Evolutionary conservation across 164 flowering plant species (phyloP), one percentile per base, ranked within the genome.

Genomic region (Annona cherimola): DNA sequence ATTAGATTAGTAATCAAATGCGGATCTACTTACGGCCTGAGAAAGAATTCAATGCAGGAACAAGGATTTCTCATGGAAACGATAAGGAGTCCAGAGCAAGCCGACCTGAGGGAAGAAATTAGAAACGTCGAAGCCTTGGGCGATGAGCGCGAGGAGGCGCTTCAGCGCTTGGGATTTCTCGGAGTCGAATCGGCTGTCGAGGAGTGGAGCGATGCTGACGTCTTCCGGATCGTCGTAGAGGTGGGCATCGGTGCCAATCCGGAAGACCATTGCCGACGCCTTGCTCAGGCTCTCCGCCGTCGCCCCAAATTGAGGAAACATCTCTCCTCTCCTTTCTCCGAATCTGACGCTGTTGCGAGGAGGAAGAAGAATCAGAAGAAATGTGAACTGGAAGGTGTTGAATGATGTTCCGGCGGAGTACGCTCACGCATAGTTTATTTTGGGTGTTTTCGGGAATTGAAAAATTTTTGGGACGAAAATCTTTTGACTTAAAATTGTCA

Each of bases 151-250:
- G 73, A 96, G 97, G 19, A 96, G 76, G 4, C 99, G 90, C 85
- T 96, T 96, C 74, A 96, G 89, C 26, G 97, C 98, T 66, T 96
- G 98, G 81, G 90, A 86, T 57, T 89, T 96, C 84, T 96, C 98
- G 66, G 99, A 89, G 76, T 96, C 98, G 84, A 85, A 96, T 73
- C 80, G 85, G 89, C 97, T 90, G 71, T 93, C 97, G 67, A 96
- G 93, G 2, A 96, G 85, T 0, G 96, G 91, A 19, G 87, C 90
- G 69, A 96, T 90, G 81, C 66, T 92, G 76, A 88, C 99, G 82
- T 96, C 97, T 19, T 96, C 99, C 4, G 99, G 99, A 67, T 96
- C 99, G 85, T 96, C 99, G 88, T 96, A 96, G 76, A 96, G 93
- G 74, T 96, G 97, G 5, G 99, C 99, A 78, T 96, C 99, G 4